These are phyloP conservation scores for Cyathus striatus DNA, from an alignment of 768 basidiomycete genomes.

Conservation along the genomic window DNA sequence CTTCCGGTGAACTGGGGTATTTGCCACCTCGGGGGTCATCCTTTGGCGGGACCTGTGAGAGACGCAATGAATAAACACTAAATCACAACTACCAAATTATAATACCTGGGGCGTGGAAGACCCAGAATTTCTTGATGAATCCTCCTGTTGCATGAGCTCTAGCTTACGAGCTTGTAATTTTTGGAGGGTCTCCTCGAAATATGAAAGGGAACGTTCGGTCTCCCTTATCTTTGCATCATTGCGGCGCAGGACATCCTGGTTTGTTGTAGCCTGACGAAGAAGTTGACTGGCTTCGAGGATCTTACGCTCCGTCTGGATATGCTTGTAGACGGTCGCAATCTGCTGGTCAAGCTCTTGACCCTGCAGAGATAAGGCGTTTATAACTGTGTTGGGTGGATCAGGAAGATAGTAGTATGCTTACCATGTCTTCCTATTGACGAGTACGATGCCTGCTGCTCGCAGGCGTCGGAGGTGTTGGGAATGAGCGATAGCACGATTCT, in stretches of 20 bases:
- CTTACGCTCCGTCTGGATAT: conserved; percentile 90
- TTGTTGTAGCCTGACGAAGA: conserved; percentile 76
- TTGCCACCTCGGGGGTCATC: conserved; percentile 39
- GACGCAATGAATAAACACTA: conserved; percentile 11
- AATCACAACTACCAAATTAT: conserved; percentile 12
- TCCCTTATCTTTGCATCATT: conserved; percentile 86
- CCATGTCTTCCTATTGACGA: conserved; percentile 9
- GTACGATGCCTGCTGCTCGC: neutral
- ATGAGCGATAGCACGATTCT: neutral
- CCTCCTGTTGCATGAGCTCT: conserved; percentile 49
- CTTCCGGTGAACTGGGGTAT: conserved; percentile 33
- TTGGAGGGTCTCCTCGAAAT: conserved; percentile 82
- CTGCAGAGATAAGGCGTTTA: conserved; percentile 20
- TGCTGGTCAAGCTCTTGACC: conserved; percentile 81
- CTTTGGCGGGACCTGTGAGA: conserved; percentile 46
- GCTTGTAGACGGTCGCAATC: conserved; percentile 85
- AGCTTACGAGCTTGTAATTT: conserved; percentile 78
- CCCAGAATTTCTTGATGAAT: conserved; percentile 50
- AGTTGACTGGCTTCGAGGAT: conserved; percentile 81
- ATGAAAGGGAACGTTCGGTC: conserved; percentile 75
- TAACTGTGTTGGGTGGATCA: neutral
- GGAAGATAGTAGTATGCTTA: conserved; percentile 8
- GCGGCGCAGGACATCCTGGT: conserved; percentile 78
- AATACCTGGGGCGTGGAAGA: conserved; percentile 37
- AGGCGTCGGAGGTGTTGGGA: conserved; percentile 2